Conservation (phyloP, 129 eudicot species). For the Smallanthus sonchifolius region DNA sequence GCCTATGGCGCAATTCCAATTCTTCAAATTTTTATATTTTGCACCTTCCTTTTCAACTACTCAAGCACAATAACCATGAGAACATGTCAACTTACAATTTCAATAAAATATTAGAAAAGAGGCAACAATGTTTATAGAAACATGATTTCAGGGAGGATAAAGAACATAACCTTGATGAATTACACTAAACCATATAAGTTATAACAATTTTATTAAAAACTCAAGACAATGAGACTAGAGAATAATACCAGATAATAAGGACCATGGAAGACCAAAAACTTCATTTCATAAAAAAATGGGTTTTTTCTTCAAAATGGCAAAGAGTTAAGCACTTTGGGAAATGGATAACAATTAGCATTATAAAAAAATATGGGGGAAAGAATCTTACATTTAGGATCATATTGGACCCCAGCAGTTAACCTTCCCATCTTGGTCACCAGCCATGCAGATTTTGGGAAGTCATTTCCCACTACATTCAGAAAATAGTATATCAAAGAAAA, state of each 20-base stretch:
- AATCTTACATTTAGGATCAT: constrained; percentile 78
- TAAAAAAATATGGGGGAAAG: background rate
- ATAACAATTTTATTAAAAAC: background rate
- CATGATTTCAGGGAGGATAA: background rate
- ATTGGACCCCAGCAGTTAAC: constrained; percentile 86
- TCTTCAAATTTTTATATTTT: constrained; percentile 61
- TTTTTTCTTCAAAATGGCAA: background rate
- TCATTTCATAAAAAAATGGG: background rate
- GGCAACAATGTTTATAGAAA: background rate
- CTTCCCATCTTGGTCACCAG: constrained; percentile 88
- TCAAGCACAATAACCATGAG: constrained; percentile 20
- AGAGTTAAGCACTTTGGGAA: background rate
- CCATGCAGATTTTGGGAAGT: constrained; percentile 87
- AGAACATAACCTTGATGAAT: constrained; percentile 5
- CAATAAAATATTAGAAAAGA: background rate
- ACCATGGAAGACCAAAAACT: background rate
- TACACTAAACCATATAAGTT: background rate
- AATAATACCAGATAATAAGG: background rate
- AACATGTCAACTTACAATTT: constrained; percentile 8
- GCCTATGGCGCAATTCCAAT: constrained; percentile 85
- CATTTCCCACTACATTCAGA: constrained; percentile 52
- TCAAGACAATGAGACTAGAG: background rate
- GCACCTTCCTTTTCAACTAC: constrained; percentile 59
- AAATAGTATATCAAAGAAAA: background rate
- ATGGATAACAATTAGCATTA: background rate